A percentile compares a stretch with the other conserved stretches of the same genome.
phyloP scores from a whole-genome alignment of 1,139 yeast species.

The Lodderomyces margitis region DNA sequence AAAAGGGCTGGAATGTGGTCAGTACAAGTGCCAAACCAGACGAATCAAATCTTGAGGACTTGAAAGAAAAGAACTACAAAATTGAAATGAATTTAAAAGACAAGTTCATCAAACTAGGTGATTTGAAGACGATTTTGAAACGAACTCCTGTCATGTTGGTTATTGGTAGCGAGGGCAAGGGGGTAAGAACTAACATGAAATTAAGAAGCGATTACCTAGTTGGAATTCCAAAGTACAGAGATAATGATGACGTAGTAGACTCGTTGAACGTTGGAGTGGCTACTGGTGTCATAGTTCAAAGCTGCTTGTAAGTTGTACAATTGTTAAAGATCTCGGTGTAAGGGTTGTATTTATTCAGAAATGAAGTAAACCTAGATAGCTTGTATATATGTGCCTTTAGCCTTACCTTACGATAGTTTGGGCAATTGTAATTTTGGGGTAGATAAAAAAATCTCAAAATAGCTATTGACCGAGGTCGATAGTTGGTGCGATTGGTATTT shows the following conservation, averaged over 20 bases:
- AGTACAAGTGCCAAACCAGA: conserved; percentile 52
- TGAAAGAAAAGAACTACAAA: conserved; percentile 22
- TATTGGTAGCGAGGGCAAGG: conserved; percentile 83
- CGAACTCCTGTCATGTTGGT: conserved; percentile 66
- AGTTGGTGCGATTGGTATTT: no score
- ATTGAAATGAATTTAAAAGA: conserved; percentile 21
- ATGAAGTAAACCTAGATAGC: no score
- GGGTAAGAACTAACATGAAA: conserved; percentile 66
- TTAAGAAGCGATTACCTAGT: conserved; percentile 65
- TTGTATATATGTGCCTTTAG: no score
- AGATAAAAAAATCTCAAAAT: no score
- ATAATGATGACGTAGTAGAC: conserved; percentile 52
- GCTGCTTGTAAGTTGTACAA: conserved; percentile 5
- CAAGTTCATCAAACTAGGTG: conserved; percentile 40
- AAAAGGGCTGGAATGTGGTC: conserved; percentile 70
- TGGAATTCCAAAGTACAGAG: conserved; percentile 42
- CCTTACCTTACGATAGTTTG: no score
- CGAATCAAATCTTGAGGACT: conserved; percentile 20
- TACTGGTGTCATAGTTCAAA: conserved; percentile 57
- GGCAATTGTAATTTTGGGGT: no score
- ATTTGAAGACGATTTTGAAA: conserved; percentile 41
- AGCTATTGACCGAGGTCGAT: no score
- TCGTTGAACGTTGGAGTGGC: conserved; percentile 91
- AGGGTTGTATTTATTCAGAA: no score
- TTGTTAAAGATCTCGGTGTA: no score